Percentiles rank a stretch among this genome's conserved stretches.
Conservation (phyloP, 345 rosid genomes). For the Hibiscus mutabilis region DNA sequence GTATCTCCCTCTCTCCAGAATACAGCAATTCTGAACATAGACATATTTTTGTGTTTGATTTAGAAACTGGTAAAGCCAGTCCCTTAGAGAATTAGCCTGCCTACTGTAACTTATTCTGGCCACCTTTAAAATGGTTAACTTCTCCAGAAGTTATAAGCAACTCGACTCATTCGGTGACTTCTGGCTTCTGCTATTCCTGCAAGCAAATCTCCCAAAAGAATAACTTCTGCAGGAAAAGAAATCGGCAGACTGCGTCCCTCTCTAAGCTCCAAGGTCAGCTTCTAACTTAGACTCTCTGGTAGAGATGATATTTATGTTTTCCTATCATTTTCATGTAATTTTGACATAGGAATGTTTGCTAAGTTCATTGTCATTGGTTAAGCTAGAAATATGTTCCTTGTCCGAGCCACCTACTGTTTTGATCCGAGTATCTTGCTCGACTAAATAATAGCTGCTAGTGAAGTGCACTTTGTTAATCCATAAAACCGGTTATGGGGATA, state of each 20-base stretch:
- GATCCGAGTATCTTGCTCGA: not conserved
- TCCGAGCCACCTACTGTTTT: not conserved
- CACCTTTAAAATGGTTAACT: constrained; percentile 64
- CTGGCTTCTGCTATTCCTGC: not conserved
- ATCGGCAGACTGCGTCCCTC: not conserved
- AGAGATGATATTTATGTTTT: not conserved
- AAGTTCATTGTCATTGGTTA: not conserved
- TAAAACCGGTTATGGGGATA: not conserved
- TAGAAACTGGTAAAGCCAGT: constrained; percentile 45
- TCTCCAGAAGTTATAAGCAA: constrained; percentile 8
- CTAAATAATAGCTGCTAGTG: not conserved
- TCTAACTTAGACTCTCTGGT: not conserved
- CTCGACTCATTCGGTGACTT: not conserved
- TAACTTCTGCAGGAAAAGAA: not conserved
- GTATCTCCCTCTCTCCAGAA: constrained; percentile 5
- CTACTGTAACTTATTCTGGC: constrained; percentile 66
- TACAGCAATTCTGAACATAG: too few species aligned
- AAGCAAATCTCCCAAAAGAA: not conserved
- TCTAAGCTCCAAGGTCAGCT: not conserved
- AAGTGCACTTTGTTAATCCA: not conserved
- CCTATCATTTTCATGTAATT: not conserved
- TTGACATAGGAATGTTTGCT: not conserved
- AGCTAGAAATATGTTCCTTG: not conserved
- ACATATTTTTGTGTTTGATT: constrained; percentile 46
- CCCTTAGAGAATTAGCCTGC: constrained; percentile 34